Conservation (phyloP, 768 basidiomycete genomes). For the Leccinum broughii region DNA sequence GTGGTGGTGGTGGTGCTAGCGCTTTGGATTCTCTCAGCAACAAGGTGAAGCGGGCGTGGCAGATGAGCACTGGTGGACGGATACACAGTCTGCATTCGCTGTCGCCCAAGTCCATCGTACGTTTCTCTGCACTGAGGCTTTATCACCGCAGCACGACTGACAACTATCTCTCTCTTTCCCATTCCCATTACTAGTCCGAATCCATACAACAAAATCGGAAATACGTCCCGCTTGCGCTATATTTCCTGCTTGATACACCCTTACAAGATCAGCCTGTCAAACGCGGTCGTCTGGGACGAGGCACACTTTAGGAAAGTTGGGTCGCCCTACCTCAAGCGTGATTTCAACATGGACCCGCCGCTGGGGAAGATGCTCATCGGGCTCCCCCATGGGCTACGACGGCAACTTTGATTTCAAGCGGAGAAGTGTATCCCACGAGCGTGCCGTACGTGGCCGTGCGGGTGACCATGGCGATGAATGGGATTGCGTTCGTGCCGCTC, state of each 20-base stretch:
- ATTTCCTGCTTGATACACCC: constrained; percentile 94
- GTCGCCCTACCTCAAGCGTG: constrained; percentile 95
- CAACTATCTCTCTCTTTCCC: not conserved
- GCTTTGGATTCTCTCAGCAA: constrained; percentile 24
- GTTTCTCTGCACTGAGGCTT: constrained; percentile 21
- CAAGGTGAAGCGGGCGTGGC: constrained; percentile 29
- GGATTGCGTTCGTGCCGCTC: constrained; percentile 92
- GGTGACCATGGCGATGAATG: constrained; percentile 90
- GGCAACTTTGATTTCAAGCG: constrained; percentile 92
- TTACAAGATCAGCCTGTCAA: constrained; percentile 85
- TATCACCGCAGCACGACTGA: constrained; percentile 14
- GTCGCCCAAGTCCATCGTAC: constrained; percentile 63
- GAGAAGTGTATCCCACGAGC: constrained; percentile 73
- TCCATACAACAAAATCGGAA: constrained; percentile 80
- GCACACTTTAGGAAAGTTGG: constrained; percentile 99
- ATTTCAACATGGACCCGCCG: constrained; percentile 98
- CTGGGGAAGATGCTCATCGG: constrained; percentile 99
- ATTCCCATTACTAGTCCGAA: constrained; percentile 50
- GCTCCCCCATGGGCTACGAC: constrained; percentile 90
- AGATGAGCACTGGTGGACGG: not conserved
- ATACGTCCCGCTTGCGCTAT: constrained; percentile 74
- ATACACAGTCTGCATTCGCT: constrained; percentile 57
- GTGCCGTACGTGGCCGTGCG: constrained; percentile 96
- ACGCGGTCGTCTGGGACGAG: constrained; percentile 96
- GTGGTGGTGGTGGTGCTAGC: not conserved